Base-by-base conservation (phyloP, 495 filamentous ascomycete species). In the Trichocladium uniseriatum region DNA sequence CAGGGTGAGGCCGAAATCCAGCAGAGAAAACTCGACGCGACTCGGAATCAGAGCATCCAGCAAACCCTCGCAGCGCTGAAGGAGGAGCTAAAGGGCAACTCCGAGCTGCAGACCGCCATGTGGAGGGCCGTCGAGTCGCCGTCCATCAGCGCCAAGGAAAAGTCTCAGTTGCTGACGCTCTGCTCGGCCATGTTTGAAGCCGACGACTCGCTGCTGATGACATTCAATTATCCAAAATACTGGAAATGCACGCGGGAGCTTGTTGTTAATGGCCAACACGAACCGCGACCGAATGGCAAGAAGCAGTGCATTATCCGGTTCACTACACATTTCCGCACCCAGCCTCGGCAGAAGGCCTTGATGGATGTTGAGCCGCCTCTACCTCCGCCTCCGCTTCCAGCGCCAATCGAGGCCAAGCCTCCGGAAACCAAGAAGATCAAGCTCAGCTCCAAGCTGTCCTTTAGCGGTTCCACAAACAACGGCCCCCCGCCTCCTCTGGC, bases 111-210 rank as follows among this genome's bases (percentile, higher is more conserved):
- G 53, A 68, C 78, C 11, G 78, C 79, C n/a, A 66, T 96, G 14
- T 94, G 89, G 87, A 70, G 74, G 42, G 89, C 89, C 16, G 75
- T 88, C 39, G 79, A 81, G 34, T 91, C 89, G 0, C 71, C 76
- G 0, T 58, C 61, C 27, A 75, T 88, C 46, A 79, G 79, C 7
- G 51, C 86, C 2, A 61, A 76, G n/a, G 89, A 97, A 59, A 74
- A 90, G 27, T 71, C 75, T n/a, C 81, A 87, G 41, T 68, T 96
- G 3, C 68, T 85, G 16, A 86, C 94, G 52, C 71, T 95, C 35
- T 91, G 86, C 60, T 69, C 67, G 13, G 66, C 88, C 20, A 70
- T 98, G 47, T 92, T 86, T 52, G 78, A 83, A 11, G 70, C 82
- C 0, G 70, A 80, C 3, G 76, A 77, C 18, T 79, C 78, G 5